Evolutionary conservation across 148 eudicot genomes (phyloP).

Genomic region (Camellia sinensis): DNA sequence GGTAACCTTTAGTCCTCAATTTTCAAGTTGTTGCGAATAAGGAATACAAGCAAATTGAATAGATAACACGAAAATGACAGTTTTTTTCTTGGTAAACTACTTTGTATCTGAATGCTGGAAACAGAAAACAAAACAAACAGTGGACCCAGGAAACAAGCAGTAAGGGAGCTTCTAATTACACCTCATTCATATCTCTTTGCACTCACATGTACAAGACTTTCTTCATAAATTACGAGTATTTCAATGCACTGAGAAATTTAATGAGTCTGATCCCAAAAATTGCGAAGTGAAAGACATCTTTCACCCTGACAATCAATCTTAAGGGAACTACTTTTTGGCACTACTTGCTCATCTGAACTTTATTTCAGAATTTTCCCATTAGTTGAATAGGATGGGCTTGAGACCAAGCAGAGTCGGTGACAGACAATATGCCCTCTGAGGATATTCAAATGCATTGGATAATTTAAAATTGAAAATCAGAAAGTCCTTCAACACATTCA

Average conservation of each 20-base stretch:
- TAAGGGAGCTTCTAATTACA: no score
- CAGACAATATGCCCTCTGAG: background rate
- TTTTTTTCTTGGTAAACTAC: background rate
- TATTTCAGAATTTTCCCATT: background rate
- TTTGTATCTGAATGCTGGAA: background rate
- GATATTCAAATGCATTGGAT: background rate
- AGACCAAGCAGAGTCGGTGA: background rate
- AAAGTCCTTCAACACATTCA: background rate
- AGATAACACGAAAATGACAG: background rate
- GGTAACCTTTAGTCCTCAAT: background rate
- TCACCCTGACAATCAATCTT: background rate
- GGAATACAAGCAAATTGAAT: background rate
- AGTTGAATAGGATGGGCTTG: background rate
- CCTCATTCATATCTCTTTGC: no score
- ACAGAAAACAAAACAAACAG: background rate
- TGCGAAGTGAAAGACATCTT: background rate
- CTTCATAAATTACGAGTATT: no score
- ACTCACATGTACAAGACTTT: no score
- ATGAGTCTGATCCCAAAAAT: background rate
- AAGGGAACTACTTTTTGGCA: background rate
- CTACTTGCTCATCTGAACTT: background rate
- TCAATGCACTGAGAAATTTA: no score
- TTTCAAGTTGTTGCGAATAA: background rate
- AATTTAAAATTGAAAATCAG: background rate
- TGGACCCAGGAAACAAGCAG: background rate